Percentiles rank a stretch among this genome's conserved stretches.
phyloP scores from a whole-genome alignment of 148 eudicot genomes.

The Chenopodium formosanum region DNA sequence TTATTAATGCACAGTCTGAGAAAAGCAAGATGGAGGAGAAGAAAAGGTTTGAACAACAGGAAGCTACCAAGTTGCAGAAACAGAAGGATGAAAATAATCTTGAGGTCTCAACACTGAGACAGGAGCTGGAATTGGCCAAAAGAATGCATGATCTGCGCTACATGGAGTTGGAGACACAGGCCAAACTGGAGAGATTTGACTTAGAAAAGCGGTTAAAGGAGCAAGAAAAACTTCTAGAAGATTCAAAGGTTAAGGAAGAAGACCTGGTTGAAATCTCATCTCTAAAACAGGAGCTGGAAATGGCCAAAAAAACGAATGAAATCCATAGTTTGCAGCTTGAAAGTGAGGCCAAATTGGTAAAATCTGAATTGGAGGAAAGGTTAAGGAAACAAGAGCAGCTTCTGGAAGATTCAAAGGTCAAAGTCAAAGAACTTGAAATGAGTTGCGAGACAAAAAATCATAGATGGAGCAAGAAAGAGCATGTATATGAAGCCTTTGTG shows the following conservation, averaged over 20 bases:
- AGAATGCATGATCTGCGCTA: constrained; percentile 47
- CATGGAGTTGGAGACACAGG: constrained; percentile 43
- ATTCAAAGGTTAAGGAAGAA: constrained; percentile 47
- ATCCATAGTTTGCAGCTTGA: constrained; percentile 40
- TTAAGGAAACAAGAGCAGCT: constrained; percentile 48
- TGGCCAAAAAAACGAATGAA: constrained; percentile 54
- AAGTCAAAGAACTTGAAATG: constrained; percentile 57
- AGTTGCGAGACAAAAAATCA: constrained; percentile 43
- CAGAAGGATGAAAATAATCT: constrained; percentile 45
- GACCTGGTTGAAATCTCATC: constrained; percentile 40
- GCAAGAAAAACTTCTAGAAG: constrained; percentile 40
- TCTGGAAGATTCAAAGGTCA: constrained; percentile 44
- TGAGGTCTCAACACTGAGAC: constrained; percentile 37
- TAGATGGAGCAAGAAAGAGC: constrained; percentile 61
- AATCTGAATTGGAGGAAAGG: constrained; percentile 49
- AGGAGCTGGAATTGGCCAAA: constrained; percentile 48
- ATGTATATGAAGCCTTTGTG: constrained; percentile 51
- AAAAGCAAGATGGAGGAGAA: constrained; percentile 30
- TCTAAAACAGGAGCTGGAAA: constrained; percentile 46
- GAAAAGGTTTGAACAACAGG: constrained; percentile 51
- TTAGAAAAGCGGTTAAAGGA: constrained; percentile 60
- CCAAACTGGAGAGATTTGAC: constrained; percentile 37
- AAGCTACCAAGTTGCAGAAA: constrained; percentile 36
- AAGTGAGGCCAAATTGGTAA: constrained; percentile 40
- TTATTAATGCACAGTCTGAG: constrained; percentile 22